Percentiles rank a stretch among this genome's conserved stretches.
These are phyloP conservation scores for Lunularia cruciata DNA, from an alignment of 225 moss, liverwort and hornwort species.

Conservation along the genomic window DNA sequence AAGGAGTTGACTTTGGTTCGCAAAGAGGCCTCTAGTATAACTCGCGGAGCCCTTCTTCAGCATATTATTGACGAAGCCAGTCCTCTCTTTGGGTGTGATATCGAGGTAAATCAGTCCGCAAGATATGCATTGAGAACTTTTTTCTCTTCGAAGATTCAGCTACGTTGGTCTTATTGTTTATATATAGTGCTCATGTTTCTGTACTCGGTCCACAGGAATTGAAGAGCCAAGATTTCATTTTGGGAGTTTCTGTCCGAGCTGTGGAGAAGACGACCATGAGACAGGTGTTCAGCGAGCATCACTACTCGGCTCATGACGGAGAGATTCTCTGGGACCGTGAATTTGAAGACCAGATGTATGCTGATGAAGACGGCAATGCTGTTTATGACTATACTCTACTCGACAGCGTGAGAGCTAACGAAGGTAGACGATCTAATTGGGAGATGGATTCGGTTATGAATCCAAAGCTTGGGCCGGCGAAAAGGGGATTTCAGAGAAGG, in stretches of 20 bases:
- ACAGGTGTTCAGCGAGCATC: conserved; percentile 56
- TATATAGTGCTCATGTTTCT: neutral
- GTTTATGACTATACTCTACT: conserved; percentile 59
- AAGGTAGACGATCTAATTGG: neutral
- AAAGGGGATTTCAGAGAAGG: neutral
- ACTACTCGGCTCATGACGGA: conserved; percentile 56
- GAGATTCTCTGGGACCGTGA: conserved; percentile 67
- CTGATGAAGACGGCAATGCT: conserved; percentile 36
- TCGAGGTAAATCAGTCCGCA: conserved; percentile 34
- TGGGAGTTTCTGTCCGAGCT: conserved; percentile 45
- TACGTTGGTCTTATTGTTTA: neutral
- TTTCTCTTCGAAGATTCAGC: neutral
- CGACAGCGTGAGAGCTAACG: conserved; percentile 37
- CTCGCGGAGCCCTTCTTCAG: conserved; percentile 57
- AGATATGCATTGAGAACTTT: too few relatives aligned
- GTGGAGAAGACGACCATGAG: conserved; percentile 63
- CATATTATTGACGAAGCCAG: conserved; percentile 66
- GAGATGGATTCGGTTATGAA: neutral
- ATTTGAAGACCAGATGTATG: conserved; percentile 56
- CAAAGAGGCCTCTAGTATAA: conserved; percentile 46
- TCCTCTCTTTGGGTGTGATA: conserved; percentile 50
- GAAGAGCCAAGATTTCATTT: conserved; percentile 44
- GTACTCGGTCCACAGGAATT: conserved; percentile 29
- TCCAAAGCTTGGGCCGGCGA: neutral
- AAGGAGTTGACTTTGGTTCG: conserved; percentile 49